Evolutionary conservation across 192 early-diverging fungal species (phyloP), one percentile per base, ranked within the genome.

Genomic region (Coemansia sp.): DNA sequence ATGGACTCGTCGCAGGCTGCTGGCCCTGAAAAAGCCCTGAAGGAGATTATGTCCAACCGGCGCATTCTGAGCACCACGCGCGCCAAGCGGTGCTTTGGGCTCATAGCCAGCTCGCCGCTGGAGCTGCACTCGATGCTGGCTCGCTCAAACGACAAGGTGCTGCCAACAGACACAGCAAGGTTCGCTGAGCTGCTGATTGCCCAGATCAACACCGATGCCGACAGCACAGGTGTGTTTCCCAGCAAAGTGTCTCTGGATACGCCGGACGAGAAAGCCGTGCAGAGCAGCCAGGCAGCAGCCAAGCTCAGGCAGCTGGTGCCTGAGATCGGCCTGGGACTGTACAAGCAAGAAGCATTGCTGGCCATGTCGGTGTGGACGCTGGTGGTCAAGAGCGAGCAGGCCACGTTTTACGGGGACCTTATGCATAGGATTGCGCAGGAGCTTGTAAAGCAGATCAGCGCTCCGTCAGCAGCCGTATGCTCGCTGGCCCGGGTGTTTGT

Each of bases 401-500:
- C 31, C 45, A 34, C 40, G 20, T 62, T 69, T 36, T 69, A 56
- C 28, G n/a, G 16, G 32, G 50, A 42, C 18, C 39, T 77, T 7
- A 68, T 76, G 66, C 52, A 37, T 36, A 54, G 36, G 47, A 52
- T 76, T 11, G 53, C 72, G 5, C 61, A 55, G 54, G 52, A 40
- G 14, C 62, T 66, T 17, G 54, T 77, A 16, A 14, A 57, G n/a
- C 63, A 56, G 14, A 18, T 42, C 6, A 52, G 26, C 10, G 44
- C 42, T 6, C 40, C 74, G 9, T 37, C 62, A 4, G 51, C 54
- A 6, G 54, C 57, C 9, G 56, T 50, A 1, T 77, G 74, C 60
- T 66, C 68, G 32, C 51, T 70, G 38, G 47, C 68, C 2, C 66
- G 74, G n/a, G 40, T 77, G 6, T 77, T 70, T 51, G 60, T 60